These are phyloP conservation scores for Catenaria anguillulae DNA, from an alignment of 371 early-diverging fungal species.

Conservation along the genomic window DNA sequence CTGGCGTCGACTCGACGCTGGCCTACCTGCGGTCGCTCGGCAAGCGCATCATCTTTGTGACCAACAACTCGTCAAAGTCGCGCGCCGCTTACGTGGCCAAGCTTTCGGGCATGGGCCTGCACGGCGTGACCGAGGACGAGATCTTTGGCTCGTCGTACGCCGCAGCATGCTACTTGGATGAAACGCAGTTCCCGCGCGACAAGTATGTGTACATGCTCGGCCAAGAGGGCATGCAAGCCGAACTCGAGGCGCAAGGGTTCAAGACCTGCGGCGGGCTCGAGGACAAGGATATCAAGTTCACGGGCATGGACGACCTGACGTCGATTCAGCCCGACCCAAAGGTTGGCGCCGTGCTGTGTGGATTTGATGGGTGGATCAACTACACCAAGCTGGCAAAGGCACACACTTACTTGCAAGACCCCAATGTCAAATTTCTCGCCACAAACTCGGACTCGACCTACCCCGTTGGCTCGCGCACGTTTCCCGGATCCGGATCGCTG, in stretches of 20 bases:
- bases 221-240: constrained; percentile 72
- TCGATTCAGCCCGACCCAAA: no score
- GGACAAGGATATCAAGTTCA: constrained; percentile 19
- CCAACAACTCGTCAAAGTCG: constrained; percentile 91
- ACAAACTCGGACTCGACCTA: constrained; percentile 86
- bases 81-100: constrained; percentile 62
- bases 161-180: constrained; percentile 76
- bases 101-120: constrained; percentile 58
- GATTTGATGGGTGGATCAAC: constrained; percentile 12
- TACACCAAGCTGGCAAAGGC: constrained; percentile 73
- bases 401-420: constrained; percentile 59
- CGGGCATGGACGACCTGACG: not conserved
- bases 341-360: constrained; percentile 63
- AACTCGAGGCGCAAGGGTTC: constrained; percentile 63
- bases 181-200: constrained; percentile 59
- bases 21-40: constrained; percentile 42
- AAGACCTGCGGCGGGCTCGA: constrained; percentile 27
- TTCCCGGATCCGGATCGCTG: constrained; percentile 80
- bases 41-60: constrained; percentile 82
- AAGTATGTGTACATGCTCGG: constrained; percentile 87
- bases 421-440: constrained; percentile 65
- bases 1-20: constrained; percentile 53
- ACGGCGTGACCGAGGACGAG: constrained; percentile 57
- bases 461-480: constrained; percentile 54
- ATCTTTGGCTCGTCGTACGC: constrained; percentile 90